phyloP scores from a whole-genome alignment of 2,329 filamentous ascomycete species.

The Fusarium sp. region DNA sequence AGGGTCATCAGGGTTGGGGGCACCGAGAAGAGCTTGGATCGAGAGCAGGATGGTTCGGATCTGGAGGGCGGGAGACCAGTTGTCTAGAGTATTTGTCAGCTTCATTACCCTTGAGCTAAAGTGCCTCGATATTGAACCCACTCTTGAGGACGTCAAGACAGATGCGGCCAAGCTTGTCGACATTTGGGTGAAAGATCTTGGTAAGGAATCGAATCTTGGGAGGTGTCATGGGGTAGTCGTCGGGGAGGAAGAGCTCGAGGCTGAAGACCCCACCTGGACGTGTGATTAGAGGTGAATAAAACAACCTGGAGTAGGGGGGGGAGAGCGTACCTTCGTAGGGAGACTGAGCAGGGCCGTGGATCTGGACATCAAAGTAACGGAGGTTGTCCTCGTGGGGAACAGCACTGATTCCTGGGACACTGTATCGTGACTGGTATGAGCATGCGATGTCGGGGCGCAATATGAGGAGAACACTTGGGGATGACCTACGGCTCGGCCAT shows the following conservation, averaged over 20 bases:
- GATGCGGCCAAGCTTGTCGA: conserved; percentile 96
- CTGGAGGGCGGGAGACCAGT: conserved; percentile 98
- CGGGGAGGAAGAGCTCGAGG: conserved; percentile 95
- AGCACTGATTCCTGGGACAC: conserved; percentile 95
- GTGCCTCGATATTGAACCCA: conserved; percentile 58
- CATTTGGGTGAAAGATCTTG: conserved; percentile 99
- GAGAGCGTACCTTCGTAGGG: conserved; percentile 85
- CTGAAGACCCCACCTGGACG: conserved; percentile 84
- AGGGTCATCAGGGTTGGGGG: conserved; percentile 98
- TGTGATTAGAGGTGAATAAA: conserved; percentile 21
- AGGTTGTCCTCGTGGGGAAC: conserved; percentile 97
- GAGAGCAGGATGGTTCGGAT: conserved; percentile 99
- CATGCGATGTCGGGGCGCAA: conserved; percentile 28
- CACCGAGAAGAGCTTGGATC: conserved; percentile 95
- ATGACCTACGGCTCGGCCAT: conserved; percentile 90
- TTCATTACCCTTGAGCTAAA: neutral
- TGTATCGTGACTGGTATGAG: conserved; percentile 56
- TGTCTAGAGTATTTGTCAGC: conserved; percentile 70
- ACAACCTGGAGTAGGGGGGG: neutral
- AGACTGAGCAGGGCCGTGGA: conserved; percentile 90
- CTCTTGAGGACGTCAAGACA: conserved; percentile 98
- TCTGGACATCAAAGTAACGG: conserved; percentile 97
- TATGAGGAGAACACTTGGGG: conserved; percentile 5
- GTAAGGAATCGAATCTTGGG: conserved; percentile 98
- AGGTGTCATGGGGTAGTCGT: conserved; percentile 99